A percentile compares a stretch with the other conserved stretches of the same genome.
phyloP scores from a whole-genome alignment of 441 rosid species.

The Aquilaria agallochum region DNA sequence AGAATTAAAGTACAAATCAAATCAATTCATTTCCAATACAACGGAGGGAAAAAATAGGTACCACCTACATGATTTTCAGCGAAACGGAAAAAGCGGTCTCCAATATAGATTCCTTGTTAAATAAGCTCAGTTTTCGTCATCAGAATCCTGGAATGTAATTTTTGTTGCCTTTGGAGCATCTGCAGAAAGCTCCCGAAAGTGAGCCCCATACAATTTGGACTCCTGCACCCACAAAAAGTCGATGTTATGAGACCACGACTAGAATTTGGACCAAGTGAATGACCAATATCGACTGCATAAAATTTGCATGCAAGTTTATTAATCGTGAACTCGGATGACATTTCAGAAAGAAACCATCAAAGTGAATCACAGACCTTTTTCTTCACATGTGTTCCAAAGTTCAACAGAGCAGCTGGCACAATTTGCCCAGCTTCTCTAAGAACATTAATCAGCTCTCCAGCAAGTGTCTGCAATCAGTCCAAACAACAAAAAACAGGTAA shows the following conservation, averaged over 20 bases:
- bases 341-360: too few species aligned
- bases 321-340: background rate
- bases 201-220: slow-evolving; percentile 90
- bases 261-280: slow-evolving; percentile 3
- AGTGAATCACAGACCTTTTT: slow-evolving; percentile 57
- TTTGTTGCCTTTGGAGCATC: slow-evolving; percentile 91
- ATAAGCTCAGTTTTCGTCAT: slow-evolving; percentile 42
- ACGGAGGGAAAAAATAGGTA: too few species aligned
- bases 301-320: background rate
- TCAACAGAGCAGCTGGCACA: slow-evolving; percentile 78
- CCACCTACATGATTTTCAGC: too few species aligned
- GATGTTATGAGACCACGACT: background rate
- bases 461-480: slow-evolving; percentile 56
- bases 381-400: slow-evolving; percentile 97
- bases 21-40: too few species aligned
- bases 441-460: slow-evolving; percentile 96
- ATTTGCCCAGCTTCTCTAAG: slow-evolving; percentile 88
- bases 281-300: background rate
- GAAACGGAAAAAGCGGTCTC: too few species aligned
- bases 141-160: slow-evolving; percentile 68
- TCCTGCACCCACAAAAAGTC: slow-evolving; percentile 38
- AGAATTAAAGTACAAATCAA: too few species aligned
- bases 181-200: slow-evolving; percentile 82
- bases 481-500: background rate
- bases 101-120: too few species aligned